A percentile compares a stretch with the other conserved stretches of the same genome.
Evolutionary conservation across 805 yeast species (phyloP).

Genomic region (Lipomyces spencermartinsiae): DNA sequence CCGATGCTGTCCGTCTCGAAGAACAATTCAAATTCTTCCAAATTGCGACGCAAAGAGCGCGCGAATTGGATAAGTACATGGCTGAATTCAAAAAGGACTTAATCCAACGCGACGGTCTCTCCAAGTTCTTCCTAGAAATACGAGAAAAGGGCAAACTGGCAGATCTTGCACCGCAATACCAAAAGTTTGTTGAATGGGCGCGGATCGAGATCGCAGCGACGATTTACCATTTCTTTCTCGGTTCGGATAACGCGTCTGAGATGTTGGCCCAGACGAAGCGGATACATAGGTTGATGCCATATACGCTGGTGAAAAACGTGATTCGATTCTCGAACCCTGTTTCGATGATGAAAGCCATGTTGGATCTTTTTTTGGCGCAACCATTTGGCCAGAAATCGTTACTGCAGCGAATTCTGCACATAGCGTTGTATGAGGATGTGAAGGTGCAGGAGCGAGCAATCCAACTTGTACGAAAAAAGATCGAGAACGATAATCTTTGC

Average conservation of each 20-base stretch:
- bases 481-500: slow-evolving; percentile 45
- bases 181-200: slow-evolving; percentile 78
- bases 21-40: slow-evolving; percentile 76
- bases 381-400: slow-evolving; percentile 72
- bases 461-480: slow-evolving; percentile 40
- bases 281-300: slow-evolving; percentile 81
- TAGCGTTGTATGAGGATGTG: slow-evolving; percentile 76
- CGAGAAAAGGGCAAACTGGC: slow-evolving; percentile 58
- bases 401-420: slow-evolving; percentile 74
- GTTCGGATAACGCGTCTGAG: slow-evolving; percentile 81
- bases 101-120: slow-evolving; percentile 61
- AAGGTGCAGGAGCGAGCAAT: slow-evolving; percentile 64
- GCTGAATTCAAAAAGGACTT: slow-evolving; percentile 63
- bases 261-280: slow-evolving; percentile 71
- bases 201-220: slow-evolving; percentile 85
- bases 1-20: slow-evolving; percentile 67
- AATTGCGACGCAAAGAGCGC: slow-evolving; percentile 65
- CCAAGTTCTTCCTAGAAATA: slow-evolving; percentile 68
- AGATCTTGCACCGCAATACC: slow-evolving; percentile 69
- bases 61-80: slow-evolving; percentile 61
- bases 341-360: slow-evolving; percentile 75
- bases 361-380: slow-evolving; percentile 83
- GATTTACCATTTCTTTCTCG: slow-evolving; percentile 77
- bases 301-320: slow-evolving; percentile 74
- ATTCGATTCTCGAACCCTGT: slow-evolving; percentile 86